Base-by-base conservation (phyloP, 768 basidiomycete genomes). In the Phanerochaete carnosa region DNA sequence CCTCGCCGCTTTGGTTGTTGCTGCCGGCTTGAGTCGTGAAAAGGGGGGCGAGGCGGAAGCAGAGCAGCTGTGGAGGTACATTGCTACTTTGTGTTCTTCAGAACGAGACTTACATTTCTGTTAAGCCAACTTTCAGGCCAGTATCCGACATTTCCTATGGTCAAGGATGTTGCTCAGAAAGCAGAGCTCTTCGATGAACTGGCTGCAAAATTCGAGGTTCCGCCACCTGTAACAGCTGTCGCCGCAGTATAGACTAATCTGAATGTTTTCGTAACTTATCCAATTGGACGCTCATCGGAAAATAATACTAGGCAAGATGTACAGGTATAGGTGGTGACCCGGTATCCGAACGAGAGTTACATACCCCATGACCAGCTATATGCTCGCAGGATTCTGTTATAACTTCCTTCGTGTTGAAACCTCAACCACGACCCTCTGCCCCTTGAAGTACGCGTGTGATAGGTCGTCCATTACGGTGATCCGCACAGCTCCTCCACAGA, bases 61-160 rank as follows among this genome's bases (percentile, higher is more conserved):
- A 3, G 89, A 90, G 56, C 82, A 87, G 43, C 68, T 85, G 25
- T 92, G 86, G 85, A 79, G 74, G 92, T 92, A 71, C 63, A 86
- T 79, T 58, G 57, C 51, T 39, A 56, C 26, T 28, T 52, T 15
- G 37, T 30, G 55, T 52, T 55, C 59, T 61, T 16, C 28, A 19
- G 12, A 11, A 15, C 59, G 51, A 1, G n/a, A 49, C 37, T 62
- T 22, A 28, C 19, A 43, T 28, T n/a, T 54, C 32, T 52, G 58
- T 52, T 23, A 57, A 83, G 82, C 58, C 77, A 74, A 57, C 64
- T 83, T 55, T 71, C 70, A 12, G 76, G 73, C n/a, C 76, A 84
- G 62, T 78, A 88, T 64, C 85, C 90, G 8, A 72, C 76, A 5
- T 88, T 93, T 74, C 89, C 89, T n/a, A 70, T 90, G 60, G 87